Percentiles rank a stretch among this genome's conserved stretches.
These are phyloP conservation scores for Grosmannia clavigera DNA, from an alignment of 2,329 filamentous ascomycete species.

Conservation along the genomic window DNA sequence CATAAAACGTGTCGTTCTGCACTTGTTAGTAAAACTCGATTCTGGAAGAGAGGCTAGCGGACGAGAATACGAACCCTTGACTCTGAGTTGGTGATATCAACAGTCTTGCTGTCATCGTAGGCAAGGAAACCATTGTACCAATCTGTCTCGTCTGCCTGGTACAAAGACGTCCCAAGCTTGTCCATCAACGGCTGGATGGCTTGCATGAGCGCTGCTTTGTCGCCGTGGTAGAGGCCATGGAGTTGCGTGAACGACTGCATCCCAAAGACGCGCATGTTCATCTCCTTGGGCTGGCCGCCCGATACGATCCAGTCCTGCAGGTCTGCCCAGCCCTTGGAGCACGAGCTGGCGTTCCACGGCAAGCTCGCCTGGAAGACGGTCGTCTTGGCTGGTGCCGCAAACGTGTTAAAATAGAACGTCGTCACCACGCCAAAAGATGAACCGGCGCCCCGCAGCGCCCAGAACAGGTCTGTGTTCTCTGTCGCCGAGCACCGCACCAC, in stretches of 20 bases:
- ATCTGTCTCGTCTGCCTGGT: slow-evolving; percentile 13
- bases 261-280: slow-evolving; percentile 19
- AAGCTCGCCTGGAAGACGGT: slow-evolving; percentile 17
- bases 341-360: slow-evolving; percentile 14
- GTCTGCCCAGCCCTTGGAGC: slow-evolving; percentile 13
- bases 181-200: slow-evolving; percentile 15
- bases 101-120: slow-evolving; percentile 19
- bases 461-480: slow-evolving; percentile 28
- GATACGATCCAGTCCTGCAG: slow-evolving; percentile 16
- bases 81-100: slow-evolving; percentile 16
- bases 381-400: slow-evolving; percentile 21
- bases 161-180: slow-evolving; percentile 13
- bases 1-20: slow-evolving; percentile 20
- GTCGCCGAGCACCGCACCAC: slow-evolving; percentile 19
- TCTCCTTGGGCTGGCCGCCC: slow-evolving; percentile 15
- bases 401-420: slow-evolving; percentile 27
- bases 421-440: slow-evolving; percentile 29
- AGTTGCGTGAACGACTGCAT: slow-evolving; percentile 14
- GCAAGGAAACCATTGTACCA: slow-evolving; percentile 19
- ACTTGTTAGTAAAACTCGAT: neutral
- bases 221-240: slow-evolving; percentile 18
- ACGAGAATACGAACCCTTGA: slow-evolving; percentile 7
- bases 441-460: slow-evolving; percentile 29
- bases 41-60: neutral
- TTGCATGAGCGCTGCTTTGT: slow-evolving; percentile 6